phyloP scores from a whole-genome alignment of 352 stramenopile species.

The Globisporangium radiosum region DNA sequence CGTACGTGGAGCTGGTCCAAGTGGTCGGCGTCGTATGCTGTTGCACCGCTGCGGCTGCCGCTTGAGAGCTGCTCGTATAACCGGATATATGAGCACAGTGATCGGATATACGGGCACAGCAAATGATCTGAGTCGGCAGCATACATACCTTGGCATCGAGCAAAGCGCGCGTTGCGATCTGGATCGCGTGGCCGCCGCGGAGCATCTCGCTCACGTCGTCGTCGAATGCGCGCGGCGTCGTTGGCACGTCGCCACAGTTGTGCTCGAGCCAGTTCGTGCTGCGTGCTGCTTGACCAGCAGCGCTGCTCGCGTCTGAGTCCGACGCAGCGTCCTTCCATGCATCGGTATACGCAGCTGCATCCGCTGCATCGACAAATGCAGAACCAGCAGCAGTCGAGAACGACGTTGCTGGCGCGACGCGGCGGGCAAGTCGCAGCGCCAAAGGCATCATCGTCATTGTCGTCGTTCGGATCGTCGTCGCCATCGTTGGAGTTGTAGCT shows the following conservation, averaged over 20 bases:
- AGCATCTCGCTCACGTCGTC: slow-evolving; percentile 60
- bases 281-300: background rate
- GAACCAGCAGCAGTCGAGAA: background rate
- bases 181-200: slow-evolving; percentile 55
- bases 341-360: background rate
- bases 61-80: slow-evolving; percentile 22
- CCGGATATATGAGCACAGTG: background rate
- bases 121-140: background rate
- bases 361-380: background rate
- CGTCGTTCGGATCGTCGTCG: background rate
- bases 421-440: background rate
- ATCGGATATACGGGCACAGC: background rate
- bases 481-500: too few species aligned
- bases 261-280: slow-evolving; percentile 58
- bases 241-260: slow-evolving; percentile 57
- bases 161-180: slow-evolving; percentile 43
- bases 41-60: slow-evolving; percentile 23
- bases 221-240: slow-evolving; percentile 27
- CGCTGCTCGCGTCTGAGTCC: background rate
- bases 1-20: slow-evolving; percentile 41
- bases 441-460: background rate
- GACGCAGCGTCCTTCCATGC: background rate
- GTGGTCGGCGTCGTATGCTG: slow-evolving; percentile 31
- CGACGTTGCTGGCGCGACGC: background rate
- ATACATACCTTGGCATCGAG: slow-evolving; percentile 36